Evolutionary conservation across 1,284 basidiomycete species (phyloP).

Genomic region (Ceratobasidium sp.): DNA sequence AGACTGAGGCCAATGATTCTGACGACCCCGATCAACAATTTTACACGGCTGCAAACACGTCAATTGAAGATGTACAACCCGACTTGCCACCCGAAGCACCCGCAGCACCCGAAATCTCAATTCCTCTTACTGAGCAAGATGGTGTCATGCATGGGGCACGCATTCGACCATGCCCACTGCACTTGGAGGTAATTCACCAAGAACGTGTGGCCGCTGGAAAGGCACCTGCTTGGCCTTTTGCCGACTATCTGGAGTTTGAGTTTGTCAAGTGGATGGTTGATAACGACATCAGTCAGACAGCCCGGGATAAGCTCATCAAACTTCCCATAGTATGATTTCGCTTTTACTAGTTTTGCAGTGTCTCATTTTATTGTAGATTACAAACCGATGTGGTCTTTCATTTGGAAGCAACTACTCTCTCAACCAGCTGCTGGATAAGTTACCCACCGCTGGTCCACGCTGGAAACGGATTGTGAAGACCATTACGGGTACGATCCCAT

Average conservation of each 20-base stretch:
- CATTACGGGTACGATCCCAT: background rate
- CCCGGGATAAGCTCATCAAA: constrained; percentile 8
- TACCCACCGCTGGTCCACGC: constrained; percentile 10
- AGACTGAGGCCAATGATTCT: background rate
- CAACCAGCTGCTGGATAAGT: constrained; percentile 6
- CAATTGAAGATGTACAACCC: background rate
- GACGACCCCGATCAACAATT: background rate
- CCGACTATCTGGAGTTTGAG: constrained; percentile 10
- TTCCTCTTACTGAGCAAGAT: background rate
- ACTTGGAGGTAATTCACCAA: background rate
- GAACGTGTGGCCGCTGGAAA: background rate
- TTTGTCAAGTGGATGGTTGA: constrained; percentile 17
- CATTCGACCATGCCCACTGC: background rate
- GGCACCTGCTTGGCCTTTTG: constrained; percentile 4
- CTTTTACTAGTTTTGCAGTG: too few relatives aligned
- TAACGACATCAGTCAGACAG: background rate
- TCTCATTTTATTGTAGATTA: background rate
- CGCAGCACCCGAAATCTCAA: too few relatives aligned
- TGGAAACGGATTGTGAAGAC: background rate
- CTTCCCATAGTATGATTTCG: background rate
- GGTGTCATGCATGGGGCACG: background rate
- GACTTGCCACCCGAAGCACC: background rate
- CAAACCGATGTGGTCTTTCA: background rate
- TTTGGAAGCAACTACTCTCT: constrained; percentile 11
- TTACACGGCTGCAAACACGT: background rate